Evolutionary conservation across 495 filamentous ascomycete species (phyloP).

Genomic region (Beverwykella pulmonaria): DNA sequence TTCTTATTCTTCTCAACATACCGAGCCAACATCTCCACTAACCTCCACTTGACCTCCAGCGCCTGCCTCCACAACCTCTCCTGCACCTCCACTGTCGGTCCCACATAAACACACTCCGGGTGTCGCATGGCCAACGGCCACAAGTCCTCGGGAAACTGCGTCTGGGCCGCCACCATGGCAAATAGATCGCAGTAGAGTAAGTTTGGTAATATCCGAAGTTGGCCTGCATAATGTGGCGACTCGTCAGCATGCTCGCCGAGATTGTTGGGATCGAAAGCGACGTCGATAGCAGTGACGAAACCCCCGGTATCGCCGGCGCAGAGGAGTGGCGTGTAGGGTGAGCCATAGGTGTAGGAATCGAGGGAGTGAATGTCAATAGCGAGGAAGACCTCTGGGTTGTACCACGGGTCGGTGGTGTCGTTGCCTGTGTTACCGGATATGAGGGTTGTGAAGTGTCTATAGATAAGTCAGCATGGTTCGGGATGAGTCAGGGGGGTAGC

Average conservation of each 20-base stretch:
- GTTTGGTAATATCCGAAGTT: not conserved
- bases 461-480: not conserved
- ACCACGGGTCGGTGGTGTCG: not conserved
- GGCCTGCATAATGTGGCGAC: not conserved
- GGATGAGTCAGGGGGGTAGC: too few species aligned
- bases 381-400: not conserved
- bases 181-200: not conserved
- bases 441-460: not conserved
- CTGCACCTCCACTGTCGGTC: not conserved
- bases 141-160: conserved; percentile 3
- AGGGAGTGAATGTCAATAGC: not conserved
- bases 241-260: not conserved
- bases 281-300: not conserved
- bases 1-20: too few species aligned
- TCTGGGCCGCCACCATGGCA: not conserved
- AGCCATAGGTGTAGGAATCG: not conserved
- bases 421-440: not conserved
- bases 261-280: not conserved
- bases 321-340: not conserved
- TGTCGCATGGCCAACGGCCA: conserved; percentile 3
- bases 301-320: conserved; percentile 1
- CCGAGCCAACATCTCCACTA: not conserved
- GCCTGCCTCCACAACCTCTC: not conserved
- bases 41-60: not conserved
- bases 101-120: conserved; percentile 4